phyloP scores from a whole-genome alignment of 202 grass and related monocot species.

The Miscanthus sacchariflorus region DNA sequence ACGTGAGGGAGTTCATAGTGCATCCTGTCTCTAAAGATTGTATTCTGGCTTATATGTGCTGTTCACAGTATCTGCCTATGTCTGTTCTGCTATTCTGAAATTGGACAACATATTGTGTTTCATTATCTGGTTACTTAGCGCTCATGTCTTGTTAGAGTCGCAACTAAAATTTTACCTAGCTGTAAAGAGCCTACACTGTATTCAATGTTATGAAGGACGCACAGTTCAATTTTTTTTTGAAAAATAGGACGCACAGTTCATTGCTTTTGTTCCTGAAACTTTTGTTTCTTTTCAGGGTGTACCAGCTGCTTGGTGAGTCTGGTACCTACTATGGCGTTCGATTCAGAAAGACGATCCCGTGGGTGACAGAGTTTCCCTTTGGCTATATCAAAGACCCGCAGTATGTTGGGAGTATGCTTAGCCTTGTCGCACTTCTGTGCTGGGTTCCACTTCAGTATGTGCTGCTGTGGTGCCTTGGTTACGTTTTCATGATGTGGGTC shows the following conservation, averaged over 20 bases:
- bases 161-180: background rate
- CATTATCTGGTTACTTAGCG: background rate
- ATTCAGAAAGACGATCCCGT: slow-evolving; percentile 76
- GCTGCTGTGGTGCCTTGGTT: slow-evolving; percentile 82
- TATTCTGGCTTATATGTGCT: background rate
- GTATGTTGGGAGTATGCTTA: slow-evolving; percentile 87
- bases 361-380: slow-evolving; percentile 87
- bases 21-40: background rate
- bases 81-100: background rate
- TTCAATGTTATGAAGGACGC: background rate
- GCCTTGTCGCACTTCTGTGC: slow-evolving; percentile 69
- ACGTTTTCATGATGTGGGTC: slow-evolving; percentile 85
- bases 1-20: background rate
- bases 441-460: slow-evolving; percentile 74
- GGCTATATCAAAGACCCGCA: slow-evolving; percentile 93
- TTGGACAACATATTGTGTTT: background rate
- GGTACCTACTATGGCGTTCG: slow-evolving; percentile 91
- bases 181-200: background rate
- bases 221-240: background rate
- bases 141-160: background rate
- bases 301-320: slow-evolving; percentile 87
- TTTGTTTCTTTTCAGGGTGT: slow-evolving; percentile 66
- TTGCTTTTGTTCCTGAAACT: slow-evolving; percentile 28
- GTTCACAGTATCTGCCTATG: background rate
- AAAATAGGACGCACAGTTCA: background rate